These are phyloP conservation scores for Corchorus olitorius DNA, from an alignment of 345 rosid species.

Conservation along the genomic window DNA sequence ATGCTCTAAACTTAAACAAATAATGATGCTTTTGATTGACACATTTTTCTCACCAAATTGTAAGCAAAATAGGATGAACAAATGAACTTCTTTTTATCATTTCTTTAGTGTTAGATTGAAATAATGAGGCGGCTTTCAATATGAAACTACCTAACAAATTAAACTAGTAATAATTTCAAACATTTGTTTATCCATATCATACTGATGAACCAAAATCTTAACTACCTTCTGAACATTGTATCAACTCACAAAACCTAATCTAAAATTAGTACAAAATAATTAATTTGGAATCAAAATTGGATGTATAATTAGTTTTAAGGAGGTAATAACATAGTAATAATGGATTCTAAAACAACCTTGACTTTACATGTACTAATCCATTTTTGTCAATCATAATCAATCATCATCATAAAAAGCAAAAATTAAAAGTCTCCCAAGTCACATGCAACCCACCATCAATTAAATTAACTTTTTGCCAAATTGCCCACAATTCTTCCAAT, in stretches of 20 bases:
- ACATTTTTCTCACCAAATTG: too few species aligned
- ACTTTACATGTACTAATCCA: conserved; percentile 19
- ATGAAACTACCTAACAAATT: not conserved
- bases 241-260: conserved; percentile 3
- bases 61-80: too few species aligned
- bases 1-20: too few species aligned
- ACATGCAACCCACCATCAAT: conserved; percentile 35
- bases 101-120: not conserved
- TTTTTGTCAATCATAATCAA: conserved; percentile 19
- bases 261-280: not conserved
- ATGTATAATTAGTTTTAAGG: not conserved
- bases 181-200: not conserved
- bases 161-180: conserved; percentile 3
- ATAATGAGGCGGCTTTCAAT: not conserved
- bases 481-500: not conserved
- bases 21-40: too few species aligned
- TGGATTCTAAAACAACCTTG: conserved; percentile 13
- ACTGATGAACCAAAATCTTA: not conserved
- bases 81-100: too few species aligned
- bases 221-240: not conserved
- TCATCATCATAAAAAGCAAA: conserved; percentile 27
- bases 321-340: too few species aligned
- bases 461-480: not conserved
- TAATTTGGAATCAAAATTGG: not conserved
- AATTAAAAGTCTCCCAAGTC: conserved; percentile 5